These are phyloP conservation scores for Trichoderma gracile DNA, from an alignment of 2,329 filamentous ascomycete species.

Conservation along the genomic window DNA sequence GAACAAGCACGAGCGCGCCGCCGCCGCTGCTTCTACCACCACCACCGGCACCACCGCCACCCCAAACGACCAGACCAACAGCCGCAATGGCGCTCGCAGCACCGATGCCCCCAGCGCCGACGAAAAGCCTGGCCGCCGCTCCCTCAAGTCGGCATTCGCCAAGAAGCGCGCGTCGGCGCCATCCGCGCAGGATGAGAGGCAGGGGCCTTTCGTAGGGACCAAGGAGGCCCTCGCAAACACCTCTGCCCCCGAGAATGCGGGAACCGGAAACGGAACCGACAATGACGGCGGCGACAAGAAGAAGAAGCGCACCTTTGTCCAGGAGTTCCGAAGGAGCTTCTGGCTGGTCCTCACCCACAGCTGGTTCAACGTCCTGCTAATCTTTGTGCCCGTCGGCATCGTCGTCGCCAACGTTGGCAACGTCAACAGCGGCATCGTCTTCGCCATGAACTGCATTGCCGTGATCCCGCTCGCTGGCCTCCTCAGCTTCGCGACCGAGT, in stretches of 20 bases:
- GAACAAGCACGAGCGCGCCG: slow-evolving; percentile 23
- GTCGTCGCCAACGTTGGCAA: slow-evolving; percentile 56
- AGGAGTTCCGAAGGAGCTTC: slow-evolving; percentile 52
- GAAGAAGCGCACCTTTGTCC: slow-evolving; percentile 47
- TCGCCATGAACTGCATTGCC: slow-evolving; percentile 73
- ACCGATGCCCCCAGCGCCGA: slow-evolving; percentile 25
- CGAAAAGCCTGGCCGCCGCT: slow-evolving; percentile 31
- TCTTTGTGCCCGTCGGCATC: slow-evolving; percentile 80
- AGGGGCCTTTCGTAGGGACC: slow-evolving; percentile 57
- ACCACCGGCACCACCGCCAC: not conserved
- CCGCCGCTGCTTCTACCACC: not conserved
- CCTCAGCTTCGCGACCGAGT: slow-evolving; percentile 72
- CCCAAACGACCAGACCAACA: slow-evolving; percentile 34
- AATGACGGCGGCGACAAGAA: slow-evolving; percentile 34
- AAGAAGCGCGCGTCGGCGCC: slow-evolving; percentile 40
- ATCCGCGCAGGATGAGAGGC: slow-evolving; percentile 54
- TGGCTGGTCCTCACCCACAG: slow-evolving; percentile 66
- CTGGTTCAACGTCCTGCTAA: slow-evolving; percentile 74
- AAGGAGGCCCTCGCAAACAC: slow-evolving; percentile 28
- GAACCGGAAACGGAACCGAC: slow-evolving; percentile 33
- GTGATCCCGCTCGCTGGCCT: slow-evolving; percentile 74
- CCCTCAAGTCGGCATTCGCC: slow-evolving; percentile 27
- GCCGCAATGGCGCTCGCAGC: slow-evolving; percentile 28
- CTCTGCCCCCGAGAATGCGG: slow-evolving; percentile 35
- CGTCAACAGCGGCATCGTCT: slow-evolving; percentile 62